Base-by-base conservation (phyloP, 208 protist species). In the Herpetomonas muscarum region DNA sequence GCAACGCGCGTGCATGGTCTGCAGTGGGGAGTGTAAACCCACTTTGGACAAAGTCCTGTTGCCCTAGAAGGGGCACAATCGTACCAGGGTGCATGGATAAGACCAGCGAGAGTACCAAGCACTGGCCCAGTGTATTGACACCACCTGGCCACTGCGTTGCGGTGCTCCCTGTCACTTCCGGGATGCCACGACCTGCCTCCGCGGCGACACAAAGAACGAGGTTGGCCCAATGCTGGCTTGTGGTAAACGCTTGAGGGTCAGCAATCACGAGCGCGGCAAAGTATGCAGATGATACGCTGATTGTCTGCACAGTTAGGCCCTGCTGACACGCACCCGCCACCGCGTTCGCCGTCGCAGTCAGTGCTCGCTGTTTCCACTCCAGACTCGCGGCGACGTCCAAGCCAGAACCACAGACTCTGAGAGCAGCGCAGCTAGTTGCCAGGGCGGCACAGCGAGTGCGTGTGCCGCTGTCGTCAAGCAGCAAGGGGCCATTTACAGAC, bases 401-500 rank as follows among this genome's bases (percentile, higher is more conserved):
- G 34, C 19, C 41, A 46, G 41, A 9, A 22, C 41, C 41, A 46
- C 41, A 6, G 5, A 6, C 41, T 7, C 41, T n/a, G n/a, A n/a
- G n/a, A n/a, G n/a, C n/a, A n/a, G n/a, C n/a, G n/a, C n/a, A n/a
- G n/a, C n/a, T n/a, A 47, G 29, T 24, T 30, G n/a, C 7, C 17
- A 52, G 19, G 28, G 42, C 41, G 3, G 52, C 29, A 25, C 13
- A 67, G 32, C 37, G 9, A 21, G 30, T 30, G 15, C 25, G 59
- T 17, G 13, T 61, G 42, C 4, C 46, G 29, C 7, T 46, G 51
- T 24, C 41, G 13, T 22, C 62, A 53, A 31, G 60, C 13, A 39
- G 46, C 52, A 48, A 31, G 44, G 37, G 54, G 52, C 34, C 34
- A 17, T 19, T 25, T 51, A 55, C 56, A 41, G 30, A 54, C 30